Conservation (phyloP, 2,329 filamentous ascomycete genomes). For the Pestalotiopsis sp. region DNA sequence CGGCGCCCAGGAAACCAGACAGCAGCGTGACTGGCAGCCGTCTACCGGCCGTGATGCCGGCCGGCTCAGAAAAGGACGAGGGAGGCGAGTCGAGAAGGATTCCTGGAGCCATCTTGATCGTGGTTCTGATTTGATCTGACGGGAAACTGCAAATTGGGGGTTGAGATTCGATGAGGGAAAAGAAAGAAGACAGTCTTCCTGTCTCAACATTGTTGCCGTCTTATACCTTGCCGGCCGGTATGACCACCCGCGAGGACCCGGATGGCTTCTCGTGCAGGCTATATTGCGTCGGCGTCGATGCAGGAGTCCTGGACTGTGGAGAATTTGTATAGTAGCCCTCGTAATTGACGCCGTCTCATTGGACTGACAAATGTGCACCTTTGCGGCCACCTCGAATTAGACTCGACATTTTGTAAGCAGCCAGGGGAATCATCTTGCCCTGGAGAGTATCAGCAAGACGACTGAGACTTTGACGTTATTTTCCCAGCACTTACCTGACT, state of each 20-base stretch:
- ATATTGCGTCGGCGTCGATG: background rate
- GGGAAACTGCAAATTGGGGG: background rate
- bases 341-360: slow-evolving; percentile 1
- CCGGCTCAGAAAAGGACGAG: background rate
- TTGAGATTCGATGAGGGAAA: background rate
- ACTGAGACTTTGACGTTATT: background rate
- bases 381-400: slow-evolving; percentile 7
- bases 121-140: background rate
- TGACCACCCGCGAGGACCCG: background rate
- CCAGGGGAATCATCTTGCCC: background rate
- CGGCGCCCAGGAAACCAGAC: slow-evolving; percentile 30
- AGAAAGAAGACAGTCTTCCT: background rate
- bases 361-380: background rate
- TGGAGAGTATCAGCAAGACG: background rate
- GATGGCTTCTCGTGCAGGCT: background rate
- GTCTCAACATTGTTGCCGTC: background rate
- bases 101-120: slow-evolving; percentile 4
- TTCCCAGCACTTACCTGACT: background rate
- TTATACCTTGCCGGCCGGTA: slow-evolving; percentile 1
- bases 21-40: slow-evolving; percentile 16
- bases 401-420: background rate
- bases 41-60: background rate
- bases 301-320: background rate
- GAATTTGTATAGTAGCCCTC: background rate
- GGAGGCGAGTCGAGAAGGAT: slow-evolving; percentile 2